Percentiles rank a stretch among this genome's conserved stretches.
Conservation (phyloP, 176 grass and related monocot species). For the Carex cristatella region DNA sequence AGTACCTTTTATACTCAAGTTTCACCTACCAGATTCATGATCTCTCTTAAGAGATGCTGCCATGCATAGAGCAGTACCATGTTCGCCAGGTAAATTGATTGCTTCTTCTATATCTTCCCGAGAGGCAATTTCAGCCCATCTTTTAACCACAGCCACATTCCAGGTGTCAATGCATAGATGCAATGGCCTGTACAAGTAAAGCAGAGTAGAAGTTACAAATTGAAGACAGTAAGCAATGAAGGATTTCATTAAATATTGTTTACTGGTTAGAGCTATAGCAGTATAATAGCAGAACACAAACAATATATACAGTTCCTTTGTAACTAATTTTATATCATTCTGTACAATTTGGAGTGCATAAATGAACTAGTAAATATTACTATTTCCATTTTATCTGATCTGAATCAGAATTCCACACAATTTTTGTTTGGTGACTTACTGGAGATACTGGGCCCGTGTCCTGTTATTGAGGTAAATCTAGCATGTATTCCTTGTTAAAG, state of each 20-base stretch:
- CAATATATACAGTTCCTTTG: neutral
- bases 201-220: neutral
- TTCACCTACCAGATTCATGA: slow-evolving; percentile 75
- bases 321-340: slow-evolving; percentile 6
- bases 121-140: slow-evolving; percentile 83
- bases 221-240: neutral
- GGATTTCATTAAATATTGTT: neutral
- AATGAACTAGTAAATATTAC: neutral
- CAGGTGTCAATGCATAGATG: slow-evolving; percentile 93
- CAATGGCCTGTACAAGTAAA: slow-evolving; percentile 63
- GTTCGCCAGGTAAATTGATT: slow-evolving; percentile 65
- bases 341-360: neutral
- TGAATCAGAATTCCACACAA: neutral
- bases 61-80: slow-evolving; percentile 95
- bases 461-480: neutral
- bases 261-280: neutral
- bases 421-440: neutral
- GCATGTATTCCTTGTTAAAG: neutral
- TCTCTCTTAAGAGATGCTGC: slow-evolving; percentile 97
- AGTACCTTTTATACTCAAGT: neutral
- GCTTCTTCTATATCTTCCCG: slow-evolving; percentile 61
- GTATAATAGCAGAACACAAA: neutral
- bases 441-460: neutral
- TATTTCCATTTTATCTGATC: neutral
- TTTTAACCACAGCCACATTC: slow-evolving; percentile 72